Evolutionary conservation across 331 rosid species (phyloP).

Genomic region (Malus hybrid): DNA sequence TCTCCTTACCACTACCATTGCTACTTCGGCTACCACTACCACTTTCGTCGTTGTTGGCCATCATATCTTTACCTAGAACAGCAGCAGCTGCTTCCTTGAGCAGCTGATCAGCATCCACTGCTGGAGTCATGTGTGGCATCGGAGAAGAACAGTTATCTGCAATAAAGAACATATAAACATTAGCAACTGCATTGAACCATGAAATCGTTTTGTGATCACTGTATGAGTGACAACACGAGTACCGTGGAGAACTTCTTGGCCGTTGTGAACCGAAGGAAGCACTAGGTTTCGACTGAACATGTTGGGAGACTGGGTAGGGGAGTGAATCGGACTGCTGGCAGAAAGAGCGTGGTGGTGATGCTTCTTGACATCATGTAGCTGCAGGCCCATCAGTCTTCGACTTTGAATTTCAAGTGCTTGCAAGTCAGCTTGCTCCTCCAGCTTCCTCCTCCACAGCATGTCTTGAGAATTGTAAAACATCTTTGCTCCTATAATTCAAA

Average conservation of each 20-base stretch:
- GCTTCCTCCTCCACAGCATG: slow-evolving; percentile 80
- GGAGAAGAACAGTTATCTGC: slow-evolving; percentile 42
- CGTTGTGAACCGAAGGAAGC: slow-evolving; percentile 37
- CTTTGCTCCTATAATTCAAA: slow-evolving; percentile 47
- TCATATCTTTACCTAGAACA: slow-evolving; percentile 25
- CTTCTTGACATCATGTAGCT: slow-evolving; percentile 87
- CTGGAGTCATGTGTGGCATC: slow-evolving; percentile 14
- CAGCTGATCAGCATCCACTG: slow-evolving; percentile 25
- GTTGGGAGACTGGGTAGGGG: slow-evolving; percentile 73
- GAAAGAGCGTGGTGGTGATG: slow-evolving; percentile 70
- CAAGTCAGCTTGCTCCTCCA: slow-evolving; percentile 87
- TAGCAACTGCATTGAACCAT: background rate
- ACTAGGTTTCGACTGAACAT: slow-evolving; percentile 48
- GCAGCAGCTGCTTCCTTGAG: slow-evolving; percentile 7
- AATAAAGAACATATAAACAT: slow-evolving; percentile 4
- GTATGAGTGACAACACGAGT: background rate
- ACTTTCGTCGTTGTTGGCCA: slow-evolving; percentile 28
- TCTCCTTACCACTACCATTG: slow-evolving; percentile 40
- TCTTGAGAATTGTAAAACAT: slow-evolving; percentile 83
- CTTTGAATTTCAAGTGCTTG: slow-evolving; percentile 87
- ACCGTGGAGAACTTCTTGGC: slow-evolving; percentile 48
- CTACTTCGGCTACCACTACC: slow-evolving; percentile 19
- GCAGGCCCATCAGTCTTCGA: slow-evolving; percentile 75
- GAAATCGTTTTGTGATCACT: background rate
- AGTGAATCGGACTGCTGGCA: slow-evolving; percentile 62